Conservation (phyloP, 2,329 filamentous ascomycete genomes). For the Fusarium sambucinum region DNA sequence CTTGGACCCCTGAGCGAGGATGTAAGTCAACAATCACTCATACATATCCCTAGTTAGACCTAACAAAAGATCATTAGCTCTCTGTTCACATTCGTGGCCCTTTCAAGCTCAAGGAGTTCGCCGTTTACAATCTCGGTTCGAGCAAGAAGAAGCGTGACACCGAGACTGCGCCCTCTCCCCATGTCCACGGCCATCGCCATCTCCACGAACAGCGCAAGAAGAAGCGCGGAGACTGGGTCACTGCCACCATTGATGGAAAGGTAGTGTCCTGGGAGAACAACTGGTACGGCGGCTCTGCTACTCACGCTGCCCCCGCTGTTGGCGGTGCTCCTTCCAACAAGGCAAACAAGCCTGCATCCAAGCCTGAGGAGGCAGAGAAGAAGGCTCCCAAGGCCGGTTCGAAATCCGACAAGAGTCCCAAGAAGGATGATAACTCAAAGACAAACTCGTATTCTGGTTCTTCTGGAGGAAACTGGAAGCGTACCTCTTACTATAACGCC, state of each 20-base stretch:
- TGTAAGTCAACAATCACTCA: constrained; percentile 60
- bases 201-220: constrained; percentile 60
- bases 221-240: constrained; percentile 63
- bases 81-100: constrained; percentile 81
- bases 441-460: constrained; percentile 27
- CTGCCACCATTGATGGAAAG: constrained; percentile 69
- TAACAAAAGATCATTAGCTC: constrained; percentile 61
- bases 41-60: background rate
- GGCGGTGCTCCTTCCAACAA: constrained; percentile 14
- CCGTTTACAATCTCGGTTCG: constrained; percentile 71
- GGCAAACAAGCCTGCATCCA: background rate
- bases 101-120: constrained; percentile 73
- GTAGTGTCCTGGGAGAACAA: constrained; percentile 70
- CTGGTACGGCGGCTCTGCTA: constrained; percentile 55
- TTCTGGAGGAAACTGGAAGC: constrained; percentile 54
- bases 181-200: constrained; percentile 60
- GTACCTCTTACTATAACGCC: constrained; percentile 61
- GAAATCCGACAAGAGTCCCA: constrained; percentile 28
- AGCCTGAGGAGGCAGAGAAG: constrained; percentile 6
- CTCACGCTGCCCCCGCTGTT: constrained; percentile 35
- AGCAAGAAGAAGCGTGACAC: constrained; percentile 48
- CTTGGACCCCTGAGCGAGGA: constrained; percentile 77
- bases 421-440: constrained; percentile 20
- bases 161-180: constrained; percentile 38
- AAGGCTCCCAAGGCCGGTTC: constrained; percentile 17